A percentile compares a stretch with the other conserved stretches of the same genome.
These are phyloP conservation scores for Crotalaria pallida DNA, from an alignment of 306 rosid genomes.

Conservation along the genomic window DNA sequence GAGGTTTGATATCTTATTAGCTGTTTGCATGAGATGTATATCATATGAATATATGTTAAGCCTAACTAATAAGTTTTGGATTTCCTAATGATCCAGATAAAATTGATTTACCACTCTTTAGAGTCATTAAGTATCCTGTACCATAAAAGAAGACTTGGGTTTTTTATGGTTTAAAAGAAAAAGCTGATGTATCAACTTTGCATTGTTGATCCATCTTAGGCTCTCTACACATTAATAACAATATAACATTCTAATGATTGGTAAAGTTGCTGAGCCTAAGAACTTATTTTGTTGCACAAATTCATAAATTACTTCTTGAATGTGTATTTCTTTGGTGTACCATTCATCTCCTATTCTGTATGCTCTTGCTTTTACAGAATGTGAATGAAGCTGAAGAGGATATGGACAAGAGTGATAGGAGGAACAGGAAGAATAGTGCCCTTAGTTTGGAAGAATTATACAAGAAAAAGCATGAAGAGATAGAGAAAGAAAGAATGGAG, in stretches of 20 bases:
- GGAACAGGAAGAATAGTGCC: constrained; percentile 28
- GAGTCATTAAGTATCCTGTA: not conserved
- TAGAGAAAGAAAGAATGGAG: constrained; percentile 58
- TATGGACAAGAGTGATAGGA: constrained; percentile 11
- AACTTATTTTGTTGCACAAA: not conserved
- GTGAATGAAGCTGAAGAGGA: constrained; percentile 28
- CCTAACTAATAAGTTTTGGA: not conserved
- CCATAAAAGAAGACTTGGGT: not conserved
- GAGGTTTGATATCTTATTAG: constrained; percentile 44
- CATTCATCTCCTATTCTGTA: not conserved
- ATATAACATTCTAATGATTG: not conserved
- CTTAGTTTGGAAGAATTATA: constrained; percentile 46
- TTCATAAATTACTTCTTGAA: not conserved
- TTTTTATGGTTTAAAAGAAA: not conserved
- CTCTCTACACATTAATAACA: not conserved
- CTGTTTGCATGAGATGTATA: not conserved
- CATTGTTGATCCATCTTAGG: not conserved
- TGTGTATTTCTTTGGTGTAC: not conserved
- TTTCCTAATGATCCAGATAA: not conserved
- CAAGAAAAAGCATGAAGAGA: constrained; percentile 53
- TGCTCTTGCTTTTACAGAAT: constrained; percentile 36
- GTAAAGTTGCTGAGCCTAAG: not conserved
- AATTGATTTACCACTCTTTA: not conserved
- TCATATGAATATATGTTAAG: not conserved
- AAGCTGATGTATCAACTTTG: not conserved